Evolutionary conservation across 2,329 filamentous ascomycete genomes (phyloP).

Genomic region (Aspergillus quadricinctus): DNA sequence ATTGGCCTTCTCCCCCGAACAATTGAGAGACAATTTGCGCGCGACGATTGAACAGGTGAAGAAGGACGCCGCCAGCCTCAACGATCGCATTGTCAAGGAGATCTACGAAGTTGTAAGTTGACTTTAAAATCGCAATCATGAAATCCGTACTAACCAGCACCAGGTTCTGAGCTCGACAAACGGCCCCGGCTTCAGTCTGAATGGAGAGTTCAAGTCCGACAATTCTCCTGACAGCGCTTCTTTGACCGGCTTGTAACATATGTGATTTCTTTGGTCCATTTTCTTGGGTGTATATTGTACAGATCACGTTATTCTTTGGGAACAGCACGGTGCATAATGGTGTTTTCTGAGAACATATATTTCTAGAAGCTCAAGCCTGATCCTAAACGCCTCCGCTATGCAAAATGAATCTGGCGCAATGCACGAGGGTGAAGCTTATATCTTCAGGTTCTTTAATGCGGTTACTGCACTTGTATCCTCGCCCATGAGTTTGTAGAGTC

Average conservation of each 20-base stretch:
- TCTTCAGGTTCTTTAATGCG: constrained; percentile 46
- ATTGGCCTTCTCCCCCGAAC: constrained; percentile 79
- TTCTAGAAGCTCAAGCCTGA: constrained; percentile 9
- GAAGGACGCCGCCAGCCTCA: constrained; percentile 65
- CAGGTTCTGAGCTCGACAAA: constrained; percentile 80
- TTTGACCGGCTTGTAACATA: constrained; percentile 40
- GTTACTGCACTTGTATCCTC: constrained; percentile 57
- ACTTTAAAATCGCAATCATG: neutral
- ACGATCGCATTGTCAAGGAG: constrained; percentile 64
- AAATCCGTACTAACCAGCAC: constrained; percentile 46
- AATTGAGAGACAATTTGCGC: constrained; percentile 80
- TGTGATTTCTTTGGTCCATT: constrained; percentile 35
- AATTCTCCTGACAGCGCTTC: constrained; percentile 53
- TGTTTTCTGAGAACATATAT: constrained; percentile 29
- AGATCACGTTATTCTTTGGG: constrained; percentile 41
- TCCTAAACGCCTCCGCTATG: constrained; percentile 46
- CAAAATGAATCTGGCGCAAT: constrained; percentile 9
- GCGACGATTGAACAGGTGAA: constrained; percentile 71
- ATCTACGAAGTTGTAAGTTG: constrained; percentile 63
- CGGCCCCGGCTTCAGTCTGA: constrained; percentile 81
- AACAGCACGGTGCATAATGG: constrained; percentile 40
- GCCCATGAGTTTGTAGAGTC: constrained; percentile 58
- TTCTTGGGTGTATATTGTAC: constrained; percentile 27
- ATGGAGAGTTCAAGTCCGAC: constrained; percentile 66
- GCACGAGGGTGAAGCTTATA: constrained; percentile 17